Base-by-base conservation (phyloP, 2,329 filamentous ascomycete genomes). In the Bipolaris victoriae region DNA sequence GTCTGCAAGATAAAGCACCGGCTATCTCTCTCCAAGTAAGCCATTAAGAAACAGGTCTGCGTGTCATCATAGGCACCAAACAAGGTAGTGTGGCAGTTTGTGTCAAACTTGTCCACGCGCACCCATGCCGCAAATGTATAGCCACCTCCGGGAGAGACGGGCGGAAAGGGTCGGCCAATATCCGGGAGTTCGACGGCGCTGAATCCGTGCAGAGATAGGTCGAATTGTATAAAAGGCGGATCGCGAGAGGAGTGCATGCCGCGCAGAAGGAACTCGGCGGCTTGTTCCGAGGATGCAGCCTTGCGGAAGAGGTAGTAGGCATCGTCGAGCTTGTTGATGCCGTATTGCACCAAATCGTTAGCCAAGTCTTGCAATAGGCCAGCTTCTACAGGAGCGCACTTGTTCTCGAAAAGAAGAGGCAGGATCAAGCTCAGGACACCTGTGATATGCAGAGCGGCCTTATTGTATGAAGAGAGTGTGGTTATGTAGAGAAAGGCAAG, bases 1-100 rank as follows among this genome's bases (percentile, higher is more conserved):
- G 96, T 98, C 78, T 99, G 95, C 5, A 99, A 81, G 65, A 99
- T 99, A 65, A 99, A 90, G 77, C 97, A 95, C 59, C 86, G 90
- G 1, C 92, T 96, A 74, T 97, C 93, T 71, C 90, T 92, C 74
- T 99, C 96, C 37, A 99, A 83, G 71, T 99, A 99, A 58, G 92
- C 88, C 66, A 99, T 86, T 35, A 99, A 80, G 70, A 99, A 99
- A 76, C 95, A 99, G 5, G 91, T 92, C 75, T 98, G 94, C 5
- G 87, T 92, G 3, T 89, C 83, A 77, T 99, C 95, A 76, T 96
- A 98, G 7, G 95, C 91, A 24, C 95, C 95, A 74, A 99, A 99
- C 13, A 99, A 84, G 0, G 95, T 99, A 0, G 95, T 99, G 75
- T 99, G 95, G 15, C 90, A 88, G 44, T 86, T 85, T 5, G 86